Conservation (phyloP, 73 alveolate genomes). For the Stentor coeruleus region DNA sequence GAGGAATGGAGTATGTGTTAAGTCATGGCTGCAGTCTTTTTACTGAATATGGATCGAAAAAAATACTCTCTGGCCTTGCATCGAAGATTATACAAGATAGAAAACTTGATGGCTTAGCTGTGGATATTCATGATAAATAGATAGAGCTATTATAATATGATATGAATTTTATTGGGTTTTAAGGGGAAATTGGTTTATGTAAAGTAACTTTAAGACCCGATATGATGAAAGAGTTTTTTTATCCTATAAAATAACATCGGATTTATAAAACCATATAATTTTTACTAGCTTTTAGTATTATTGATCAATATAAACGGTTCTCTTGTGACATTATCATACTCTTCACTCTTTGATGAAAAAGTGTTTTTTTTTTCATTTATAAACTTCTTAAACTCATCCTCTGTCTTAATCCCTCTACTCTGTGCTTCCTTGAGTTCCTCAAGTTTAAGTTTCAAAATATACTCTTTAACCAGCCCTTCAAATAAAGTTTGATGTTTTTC, state of each 20-base stretch:
- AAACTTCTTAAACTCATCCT: slow-evolving; percentile 65
- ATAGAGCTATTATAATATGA: neutral
- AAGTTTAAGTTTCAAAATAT: slow-evolving; percentile 55
- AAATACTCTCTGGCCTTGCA: neutral
- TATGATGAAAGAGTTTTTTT: no score
- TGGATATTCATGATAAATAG: neutral
- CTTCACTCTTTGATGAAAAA: slow-evolving; percentile 1
- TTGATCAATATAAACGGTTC: slow-evolving; percentile 1
- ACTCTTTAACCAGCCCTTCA: slow-evolving; percentile 56
- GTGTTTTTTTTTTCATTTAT: slow-evolving; percentile 58
- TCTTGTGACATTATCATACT: neutral
- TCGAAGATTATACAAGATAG: neutral
- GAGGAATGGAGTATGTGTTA: neutral
- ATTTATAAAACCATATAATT: no score
- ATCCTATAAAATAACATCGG: no score
- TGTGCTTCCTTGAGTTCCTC: slow-evolving; percentile 65
- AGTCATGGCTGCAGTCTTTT: neutral
- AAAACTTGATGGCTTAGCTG: neutral
- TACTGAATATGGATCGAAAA: slow-evolving; percentile 12
- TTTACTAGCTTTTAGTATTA: no score
- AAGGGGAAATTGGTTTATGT: no score
- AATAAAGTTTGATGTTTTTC: slow-evolving; percentile 74
- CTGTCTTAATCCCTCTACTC: slow-evolving; percentile 59
- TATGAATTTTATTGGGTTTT: no score
- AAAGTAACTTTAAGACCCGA: no score